phyloP scores from a whole-genome alignment of 164 flowering plant species.

The Vitis amurensis region DNA sequence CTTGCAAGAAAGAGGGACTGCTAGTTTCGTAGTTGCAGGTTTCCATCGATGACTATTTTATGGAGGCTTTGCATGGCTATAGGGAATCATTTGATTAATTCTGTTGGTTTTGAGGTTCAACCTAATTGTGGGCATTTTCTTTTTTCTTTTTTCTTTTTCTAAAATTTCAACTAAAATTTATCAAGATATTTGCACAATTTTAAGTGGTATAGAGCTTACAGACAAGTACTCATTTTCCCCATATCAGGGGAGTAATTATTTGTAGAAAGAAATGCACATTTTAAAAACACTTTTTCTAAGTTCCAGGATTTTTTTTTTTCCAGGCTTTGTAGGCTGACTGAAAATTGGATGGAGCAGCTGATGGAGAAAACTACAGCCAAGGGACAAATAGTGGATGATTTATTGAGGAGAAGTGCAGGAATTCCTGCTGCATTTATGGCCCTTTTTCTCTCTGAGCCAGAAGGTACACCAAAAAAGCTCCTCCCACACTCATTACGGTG shows the following conservation, averaged over 20 bases:
- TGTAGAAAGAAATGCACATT: neutral
- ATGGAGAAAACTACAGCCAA: slow-evolving; percentile 89
- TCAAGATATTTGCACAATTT: too few species aligned
- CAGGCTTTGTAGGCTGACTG: slow-evolving; percentile 91
- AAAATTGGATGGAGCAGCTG: slow-evolving; percentile 94
- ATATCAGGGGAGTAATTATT: neutral
- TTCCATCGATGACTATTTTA: too few species aligned
- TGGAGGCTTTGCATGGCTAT: too few species aligned
- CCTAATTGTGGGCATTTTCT: too few species aligned
- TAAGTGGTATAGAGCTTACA: too few species aligned
- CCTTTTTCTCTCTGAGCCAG: slow-evolving; percentile 94
- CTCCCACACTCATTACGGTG: slow-evolving; percentile 85
- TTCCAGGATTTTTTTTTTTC: slow-evolving; percentile 7
- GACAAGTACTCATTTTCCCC: neutral
- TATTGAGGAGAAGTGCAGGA: slow-evolving; percentile 96
- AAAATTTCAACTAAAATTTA: too few species aligned
- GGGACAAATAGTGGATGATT: slow-evolving; percentile 91
- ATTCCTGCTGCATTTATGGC: slow-evolving; percentile 97
- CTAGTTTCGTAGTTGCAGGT: too few species aligned
- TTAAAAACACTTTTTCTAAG: neutral
- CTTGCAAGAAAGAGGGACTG: too few species aligned
- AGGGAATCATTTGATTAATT: too few species aligned
- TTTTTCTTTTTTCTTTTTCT: too few species aligned
- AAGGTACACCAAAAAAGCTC: slow-evolving; percentile 93
- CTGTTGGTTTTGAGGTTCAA: too few species aligned